Base-by-base conservation (phyloP, 1,284 basidiomycete species). In the Coniophora puteana region DNA sequence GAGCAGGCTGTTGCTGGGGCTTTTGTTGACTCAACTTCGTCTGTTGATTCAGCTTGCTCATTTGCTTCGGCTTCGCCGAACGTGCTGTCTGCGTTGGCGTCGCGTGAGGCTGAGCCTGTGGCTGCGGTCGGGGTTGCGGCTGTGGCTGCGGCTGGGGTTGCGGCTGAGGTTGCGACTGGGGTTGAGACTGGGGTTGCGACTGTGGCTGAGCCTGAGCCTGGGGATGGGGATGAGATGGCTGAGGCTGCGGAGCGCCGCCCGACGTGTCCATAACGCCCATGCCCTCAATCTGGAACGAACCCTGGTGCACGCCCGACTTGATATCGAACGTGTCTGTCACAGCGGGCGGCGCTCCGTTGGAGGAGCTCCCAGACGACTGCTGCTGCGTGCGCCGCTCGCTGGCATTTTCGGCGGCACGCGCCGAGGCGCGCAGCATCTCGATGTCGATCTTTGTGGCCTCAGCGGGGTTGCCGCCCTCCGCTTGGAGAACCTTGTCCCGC, bases 401-500 rank as follows among this genome's bases (percentile, higher is more conserved):
- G 59, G 28, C 11, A n/a, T n/a, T 57, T 36, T 77, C 76, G 20
- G 74, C 73, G 3, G 80, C 78, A n/a, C 79, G 67, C 1, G 81
- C 78, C 17, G 83, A 85, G 20, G 81, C 81, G 16, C 83, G 77
- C 32, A 88, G 63, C 30, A 74, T 85, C 50, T 86, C 83, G 57
- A 88, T 71, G 53, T 86, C 83, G 45, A 88, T 85, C 18, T 68
- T 71, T 22, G 74, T 71, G 3, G 68, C 60, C 13, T 31, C 66
- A 54, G 45, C 43, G 1, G 43, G 56, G 3, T 49, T 37, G 2
- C 51, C 53, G 45, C 78, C 80, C 35, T 75, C 76, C n/a, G 69
- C 61, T 6, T 69, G 72, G 30, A 68, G 51, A 7, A 67, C 67
- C 54, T 85, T 83, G 33, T 84, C 80, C 33, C 79, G 71, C 55